Conservation (phyloP, 257 asterid genomes). For the Forsythia suspensa region DNA sequence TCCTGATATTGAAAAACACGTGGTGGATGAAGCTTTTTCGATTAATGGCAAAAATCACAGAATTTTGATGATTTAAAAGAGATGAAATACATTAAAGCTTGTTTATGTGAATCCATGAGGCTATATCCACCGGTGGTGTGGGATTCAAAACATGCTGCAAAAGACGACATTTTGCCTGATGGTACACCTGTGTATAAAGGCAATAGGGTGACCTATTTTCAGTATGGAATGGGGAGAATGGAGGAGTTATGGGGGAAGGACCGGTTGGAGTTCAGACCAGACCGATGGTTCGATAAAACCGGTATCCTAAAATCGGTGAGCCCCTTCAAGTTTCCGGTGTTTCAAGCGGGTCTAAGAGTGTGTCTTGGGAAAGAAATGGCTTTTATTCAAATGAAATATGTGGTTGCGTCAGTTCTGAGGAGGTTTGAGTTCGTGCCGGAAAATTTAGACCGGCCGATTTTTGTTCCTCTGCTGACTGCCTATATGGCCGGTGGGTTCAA, state of each 20-base stretch:
- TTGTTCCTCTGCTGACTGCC: constrained; percentile 59
- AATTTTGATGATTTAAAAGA: constrained; percentile 40
- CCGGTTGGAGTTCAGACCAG: constrained; percentile 61
- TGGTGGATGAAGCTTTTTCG: constrained; percentile 31
- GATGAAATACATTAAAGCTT: constrained; percentile 55
- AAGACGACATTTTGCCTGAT: constrained; percentile 67
- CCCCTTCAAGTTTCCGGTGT: constrained; percentile 73
- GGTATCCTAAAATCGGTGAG: constrained; percentile 34
- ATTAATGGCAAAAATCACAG: neutral
- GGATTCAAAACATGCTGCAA: constrained; percentile 77
- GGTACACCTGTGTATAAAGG: constrained; percentile 61
- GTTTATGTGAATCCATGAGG: constrained; percentile 75
- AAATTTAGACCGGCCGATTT: constrained; percentile 36
- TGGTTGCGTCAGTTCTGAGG: constrained; percentile 53
- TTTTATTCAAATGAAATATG: constrained; percentile 71
- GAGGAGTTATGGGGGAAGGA: constrained; percentile 73
- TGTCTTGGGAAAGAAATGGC: constrained; percentile 94
- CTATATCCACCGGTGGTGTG: constrained; percentile 94
- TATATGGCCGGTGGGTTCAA: constrained; percentile 61
- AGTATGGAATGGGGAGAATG: constrained; percentile 91
- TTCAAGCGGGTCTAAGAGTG: constrained; percentile 84
- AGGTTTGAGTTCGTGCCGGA: constrained; percentile 51
- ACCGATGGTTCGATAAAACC: constrained; percentile 55
- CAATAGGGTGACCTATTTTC: constrained; percentile 75
- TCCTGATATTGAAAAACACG: constrained; percentile 33